phyloP scores from a whole-genome alignment of 352 stramenopile genomes.

The Globisporangium cystogenes region DNA sequence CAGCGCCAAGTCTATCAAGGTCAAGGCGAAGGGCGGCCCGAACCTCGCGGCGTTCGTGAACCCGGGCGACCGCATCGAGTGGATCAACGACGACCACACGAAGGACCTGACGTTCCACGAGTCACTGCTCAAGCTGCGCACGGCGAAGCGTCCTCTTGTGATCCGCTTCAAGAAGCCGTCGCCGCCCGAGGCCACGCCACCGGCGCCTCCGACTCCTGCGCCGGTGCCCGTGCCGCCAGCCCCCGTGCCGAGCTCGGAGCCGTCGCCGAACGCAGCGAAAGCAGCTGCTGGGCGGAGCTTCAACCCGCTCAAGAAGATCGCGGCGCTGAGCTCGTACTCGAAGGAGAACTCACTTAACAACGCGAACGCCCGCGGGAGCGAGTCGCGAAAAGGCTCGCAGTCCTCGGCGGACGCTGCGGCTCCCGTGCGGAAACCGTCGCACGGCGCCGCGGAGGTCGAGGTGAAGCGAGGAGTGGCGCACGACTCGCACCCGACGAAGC shows the following conservation, averaged over 20 bases:
- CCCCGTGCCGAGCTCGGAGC: slow-evolving; percentile 15
- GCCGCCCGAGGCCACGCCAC: slow-evolving; percentile 19
- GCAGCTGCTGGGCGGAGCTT: slow-evolving; percentile 27
- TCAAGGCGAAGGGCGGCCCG: slow-evolving; percentile 62
- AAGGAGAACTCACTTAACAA: slow-evolving; percentile 41
- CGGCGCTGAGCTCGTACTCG: slow-evolving; percentile 28
- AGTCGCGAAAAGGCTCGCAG: slow-evolving; percentile 15
- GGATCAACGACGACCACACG: slow-evolving; percentile 82
- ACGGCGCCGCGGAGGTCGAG: slow-evolving; percentile 23
- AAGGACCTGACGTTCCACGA: slow-evolving; percentile 77
- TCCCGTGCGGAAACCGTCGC: slow-evolving; percentile 15
- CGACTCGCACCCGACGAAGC: slow-evolving; percentile 12
- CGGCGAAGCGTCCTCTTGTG: slow-evolving; percentile 72
- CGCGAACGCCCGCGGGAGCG: slow-evolving; percentile 20
- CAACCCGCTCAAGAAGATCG: slow-evolving; percentile 64
- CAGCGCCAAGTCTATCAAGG: slow-evolving; percentile 82
- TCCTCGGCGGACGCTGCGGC: slow-evolving; percentile 13
- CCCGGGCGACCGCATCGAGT: slow-evolving; percentile 62
- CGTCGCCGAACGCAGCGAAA: slow-evolving; percentile 5
- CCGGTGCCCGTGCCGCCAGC: background rate
- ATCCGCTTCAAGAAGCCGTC: slow-evolving; percentile 81
- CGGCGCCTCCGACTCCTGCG: slow-evolving; percentile 15
- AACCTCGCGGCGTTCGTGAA: slow-evolving; percentile 51
- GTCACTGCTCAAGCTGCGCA: slow-evolving; percentile 76
- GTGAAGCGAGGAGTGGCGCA: slow-evolving; percentile 28